Base-by-base conservation (phyloP, 2,329 filamentous ascomycete genomes). In the Escovopsis sp. region DNA sequence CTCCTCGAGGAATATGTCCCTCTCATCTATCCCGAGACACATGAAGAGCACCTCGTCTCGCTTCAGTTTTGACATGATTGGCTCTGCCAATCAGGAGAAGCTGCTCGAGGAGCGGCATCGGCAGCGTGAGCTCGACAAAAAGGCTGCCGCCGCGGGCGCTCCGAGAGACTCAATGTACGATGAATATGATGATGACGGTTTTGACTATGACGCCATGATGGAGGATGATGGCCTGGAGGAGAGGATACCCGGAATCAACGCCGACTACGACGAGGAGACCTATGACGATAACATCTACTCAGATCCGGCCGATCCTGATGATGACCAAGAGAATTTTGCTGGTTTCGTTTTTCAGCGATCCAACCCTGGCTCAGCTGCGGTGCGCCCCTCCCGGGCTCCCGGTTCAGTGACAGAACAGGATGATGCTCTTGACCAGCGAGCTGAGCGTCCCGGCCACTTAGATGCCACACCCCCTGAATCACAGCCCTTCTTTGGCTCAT, bases 51-150 rank as follows among this genome's bases (percentile, higher is more conserved):
- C 77, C 10, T 82, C 81, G 0, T 85, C 79, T 0, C 66, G 82
- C 12, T 87, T 88, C 50, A 87, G 81, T 47, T 88, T 88, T 48
- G 81, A 87, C 48, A 82, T 86, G 65, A 70, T 76, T 13, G 78
- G 77, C 5, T 72, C 72, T 5, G 79, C 79, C 12, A 68, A 72
- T 39, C 66, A 76, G 46, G 74, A 79, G 53, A 79, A 76, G 52
- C 52, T 79, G 27, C 59, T 86, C 28, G 83, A 85, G 52, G 82
- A 84, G 45, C 70, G 75, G 33, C 79, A 85, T 51, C 65, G 77
- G 13, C 70, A 79, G 43, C 72, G 74, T 36, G 72, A 77, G 41
- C 60, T 76, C 21, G 75, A 78, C 39, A 77, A 70, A 47, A 64
- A 71, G 40, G 60, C 59, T 4, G 53, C 51, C 3, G 52, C 55